Evolutionary conservation across 2,329 filamentous ascomycete genomes (phyloP).

Genomic region (Leptographium lundbergii): DNA sequence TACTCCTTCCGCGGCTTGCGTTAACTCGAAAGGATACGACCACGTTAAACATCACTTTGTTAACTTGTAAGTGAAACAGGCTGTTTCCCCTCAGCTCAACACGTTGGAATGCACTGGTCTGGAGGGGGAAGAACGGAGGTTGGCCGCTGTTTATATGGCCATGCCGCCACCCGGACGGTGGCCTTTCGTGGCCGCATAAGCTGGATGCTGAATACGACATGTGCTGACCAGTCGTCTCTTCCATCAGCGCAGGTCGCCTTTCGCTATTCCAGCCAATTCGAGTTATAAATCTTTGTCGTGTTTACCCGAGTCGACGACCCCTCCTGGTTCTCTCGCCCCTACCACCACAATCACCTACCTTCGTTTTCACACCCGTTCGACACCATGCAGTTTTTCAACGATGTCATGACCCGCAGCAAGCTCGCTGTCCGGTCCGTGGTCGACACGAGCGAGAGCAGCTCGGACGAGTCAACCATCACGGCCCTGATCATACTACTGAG

Average conservation of each 20-base stretch:
- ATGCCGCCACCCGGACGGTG: background rate
- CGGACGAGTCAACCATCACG: conserved; percentile 52
- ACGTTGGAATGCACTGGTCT: background rate
- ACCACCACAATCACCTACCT: background rate
- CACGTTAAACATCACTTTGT: background rate
- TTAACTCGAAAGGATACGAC: background rate
- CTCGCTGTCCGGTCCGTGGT: conserved; percentile 36
- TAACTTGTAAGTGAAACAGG: background rate
- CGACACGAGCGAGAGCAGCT: conserved; percentile 19
- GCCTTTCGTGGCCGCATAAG: background rate
- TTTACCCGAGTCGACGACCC: background rate
- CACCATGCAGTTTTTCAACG: conserved; percentile 26
- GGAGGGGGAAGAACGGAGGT: background rate
- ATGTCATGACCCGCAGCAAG: conserved; percentile 25
- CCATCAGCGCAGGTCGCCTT: background rate
- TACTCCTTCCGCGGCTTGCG: background rate
- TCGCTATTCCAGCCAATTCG: background rate
- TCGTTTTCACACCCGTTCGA: background rate
- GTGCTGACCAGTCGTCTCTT: background rate
- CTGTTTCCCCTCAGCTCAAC: background rate
- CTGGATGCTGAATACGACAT: background rate
- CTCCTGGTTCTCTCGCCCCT: background rate
- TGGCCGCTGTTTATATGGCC: background rate
- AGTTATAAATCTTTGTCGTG: background rate
- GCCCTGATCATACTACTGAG: conserved; percentile 70